phyloP scores from a whole-genome alignment of 2,329 filamentous ascomycete genomes.

The Cladobotryum mycophilum region DNA sequence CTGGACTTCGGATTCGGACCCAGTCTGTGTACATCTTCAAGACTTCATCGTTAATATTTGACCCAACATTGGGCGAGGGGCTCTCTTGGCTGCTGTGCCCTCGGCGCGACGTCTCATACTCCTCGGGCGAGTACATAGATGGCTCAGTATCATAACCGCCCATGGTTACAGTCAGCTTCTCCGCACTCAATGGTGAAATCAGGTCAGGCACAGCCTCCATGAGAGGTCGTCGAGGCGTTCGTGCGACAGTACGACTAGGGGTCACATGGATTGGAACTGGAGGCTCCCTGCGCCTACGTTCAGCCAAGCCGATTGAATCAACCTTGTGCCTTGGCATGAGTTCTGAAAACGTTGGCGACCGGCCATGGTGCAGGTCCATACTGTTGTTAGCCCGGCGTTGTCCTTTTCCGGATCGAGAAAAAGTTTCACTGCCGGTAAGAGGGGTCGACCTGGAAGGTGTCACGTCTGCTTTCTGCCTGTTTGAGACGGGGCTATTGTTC shows the following conservation, averaged over 20 bases:
- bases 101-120: slow-evolving; percentile 13
- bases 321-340: slow-evolving; percentile 22
- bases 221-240: slow-evolving; percentile 11
- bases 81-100: background rate
- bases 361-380: slow-evolving; percentile 7
- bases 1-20: slow-evolving; percentile 17
- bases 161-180: slow-evolving; percentile 8
- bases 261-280: slow-evolving; percentile 23
- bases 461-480: slow-evolving; percentile 14
- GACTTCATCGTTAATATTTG: slow-evolving; percentile 9
- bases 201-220: slow-evolving; percentile 16
- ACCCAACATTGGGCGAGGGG: background rate
- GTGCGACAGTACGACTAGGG: slow-evolving; percentile 1
- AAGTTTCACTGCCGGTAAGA: slow-evolving; percentile 11
- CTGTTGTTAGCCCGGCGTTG: slow-evolving; percentile 11
- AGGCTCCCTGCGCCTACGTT: slow-evolving; percentile 22
- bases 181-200: slow-evolving; percentile 24
- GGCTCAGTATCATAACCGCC: background rate
- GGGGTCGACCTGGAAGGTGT: slow-evolving; percentile 18
- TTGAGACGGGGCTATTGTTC: slow-evolving; percentile 20
- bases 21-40: slow-evolving; percentile 21
- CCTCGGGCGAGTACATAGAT: slow-evolving; percentile 20
- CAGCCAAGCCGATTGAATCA: slow-evolving; percentile 20
- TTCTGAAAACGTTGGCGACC: slow-evolving; percentile 26
- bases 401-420: background rate